Evolutionary conservation across 192 early-diverging fungal genomes (phyloP), one percentile per base, ranked within the genome.

Genomic region (Backusella australiensis): DNA sequence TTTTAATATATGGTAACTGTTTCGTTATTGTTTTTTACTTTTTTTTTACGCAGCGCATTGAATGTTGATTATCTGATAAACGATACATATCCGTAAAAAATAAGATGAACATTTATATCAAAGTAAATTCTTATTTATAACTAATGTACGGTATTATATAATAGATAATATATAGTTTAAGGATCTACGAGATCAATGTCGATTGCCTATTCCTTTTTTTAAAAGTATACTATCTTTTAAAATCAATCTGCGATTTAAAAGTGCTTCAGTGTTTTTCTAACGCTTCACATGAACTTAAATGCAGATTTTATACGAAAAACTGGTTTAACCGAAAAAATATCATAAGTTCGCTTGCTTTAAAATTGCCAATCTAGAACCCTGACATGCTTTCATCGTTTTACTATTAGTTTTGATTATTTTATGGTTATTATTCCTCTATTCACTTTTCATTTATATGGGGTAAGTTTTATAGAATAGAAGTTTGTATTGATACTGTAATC

Each of bases 191-290:
- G 6, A 56, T 56, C 21, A 56, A 9, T 21, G 6, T 9, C 7
- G 21, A 56, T 56, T 56, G 2, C 8, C n/a, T 56, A 23, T 56
- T 21, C 21, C 53, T 56, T 56, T 56, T 53, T 19, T 53, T 56
- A 26, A 56, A 7, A 56, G 15, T 12, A 56, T 56, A 56, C 21
- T 21, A 56, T 56, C 21, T 56, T 56, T 56, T 56, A 21, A 56
- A 56, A 56, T 56, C 19, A 56, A 56, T 56, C 53, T 56, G 53
- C 53, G 53, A 56, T 56, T 56, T 56, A 56, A 56, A 56, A 21
- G 21, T 56, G 19, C 53, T 6, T 44, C 42, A 44, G 4, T 0
- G 3, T 15, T 44, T 21, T 56, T 56, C 23, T 11, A 21, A 56
- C 53, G 21, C 53, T 56, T 56, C n/a, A 56, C n/a, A 56, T n/a